Percentiles rank a stretch among this genome's conserved stretches.
Conservation (phyloP, 768 basidiomycete species). For the Trametes elegans region DNA sequence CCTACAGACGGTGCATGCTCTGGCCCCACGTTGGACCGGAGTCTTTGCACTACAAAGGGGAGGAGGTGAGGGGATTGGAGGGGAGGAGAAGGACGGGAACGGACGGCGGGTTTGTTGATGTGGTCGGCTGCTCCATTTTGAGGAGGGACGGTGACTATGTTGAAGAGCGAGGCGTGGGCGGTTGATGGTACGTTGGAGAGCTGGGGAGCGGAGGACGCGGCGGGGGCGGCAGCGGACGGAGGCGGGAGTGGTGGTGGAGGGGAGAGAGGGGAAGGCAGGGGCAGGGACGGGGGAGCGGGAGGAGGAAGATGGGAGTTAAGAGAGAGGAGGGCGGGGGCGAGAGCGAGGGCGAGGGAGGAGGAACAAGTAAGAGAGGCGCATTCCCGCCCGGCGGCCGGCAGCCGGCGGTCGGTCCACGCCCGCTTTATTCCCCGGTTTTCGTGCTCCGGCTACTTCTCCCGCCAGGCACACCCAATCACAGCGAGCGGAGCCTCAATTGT, state of each 20-base stretch:
- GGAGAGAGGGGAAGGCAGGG: not conserved
- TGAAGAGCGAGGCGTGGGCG: conserved; percentile 8
- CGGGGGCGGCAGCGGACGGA: not conserved
- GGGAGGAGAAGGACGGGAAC: not conserved
- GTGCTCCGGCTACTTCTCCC: conserved; percentile 16
- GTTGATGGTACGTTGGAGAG: not conserved
- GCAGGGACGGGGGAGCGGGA: not conserved
- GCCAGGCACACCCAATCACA: not conserved
- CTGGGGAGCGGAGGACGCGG: not conserved
- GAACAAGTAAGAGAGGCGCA: not conserved
- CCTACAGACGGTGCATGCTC: conserved; percentile 83
- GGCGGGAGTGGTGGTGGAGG: not conserved
- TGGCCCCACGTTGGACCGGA: conserved; percentile 47
- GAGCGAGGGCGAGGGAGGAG: not conserved
- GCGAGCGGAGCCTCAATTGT: not conserved
- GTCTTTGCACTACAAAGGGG: conserved; percentile 35
- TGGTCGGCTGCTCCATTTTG: conserved; percentile 14
- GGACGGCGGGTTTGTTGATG: not conserved
- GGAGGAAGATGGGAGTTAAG: not conserved
- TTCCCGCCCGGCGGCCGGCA: no score
- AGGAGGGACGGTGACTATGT: conserved; percentile 1
- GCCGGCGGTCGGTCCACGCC: not conserved
- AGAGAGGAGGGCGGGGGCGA: not conserved
- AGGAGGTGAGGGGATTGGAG: not conserved
- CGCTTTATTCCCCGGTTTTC: conserved; percentile 18